Percentiles rank a stretch among this genome's conserved stretches.
Conservation (phyloP, 2,329 filamentous ascomycete species). For the Fusarium torulosum region DNA sequence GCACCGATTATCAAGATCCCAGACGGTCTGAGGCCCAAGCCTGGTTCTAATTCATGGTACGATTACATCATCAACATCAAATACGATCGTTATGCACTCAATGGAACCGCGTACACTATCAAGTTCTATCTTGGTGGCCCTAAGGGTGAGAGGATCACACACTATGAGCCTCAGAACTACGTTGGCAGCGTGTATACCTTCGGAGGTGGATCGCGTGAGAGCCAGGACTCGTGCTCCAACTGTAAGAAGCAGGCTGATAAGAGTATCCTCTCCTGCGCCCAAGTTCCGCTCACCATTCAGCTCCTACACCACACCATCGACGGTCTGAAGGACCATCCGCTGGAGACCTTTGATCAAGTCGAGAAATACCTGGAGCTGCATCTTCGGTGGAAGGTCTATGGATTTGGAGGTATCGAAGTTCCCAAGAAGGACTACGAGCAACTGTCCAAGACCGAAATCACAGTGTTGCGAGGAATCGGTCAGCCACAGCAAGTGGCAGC, state of each 20-base stretch:
- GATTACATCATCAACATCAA: not conserved
- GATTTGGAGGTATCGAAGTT: not conserved
- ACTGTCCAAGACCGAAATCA: not conserved
- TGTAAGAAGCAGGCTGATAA: conserved; percentile 1
- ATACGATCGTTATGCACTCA: not conserved
- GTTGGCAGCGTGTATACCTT: not conserved
- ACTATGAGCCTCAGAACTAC: not conserved
- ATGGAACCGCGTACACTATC: not conserved
- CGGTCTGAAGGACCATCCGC: not conserved
- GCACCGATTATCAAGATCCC: not conserved
- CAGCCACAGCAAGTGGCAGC: not conserved
- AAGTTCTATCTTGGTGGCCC: conserved; percentile 1
- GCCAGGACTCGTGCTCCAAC: not conserved
- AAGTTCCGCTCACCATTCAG: not conserved
- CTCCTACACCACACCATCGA: not conserved
- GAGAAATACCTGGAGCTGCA: not conserved
- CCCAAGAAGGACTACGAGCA: not conserved
- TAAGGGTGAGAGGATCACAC: not conserved
- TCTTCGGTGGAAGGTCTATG: not conserved
- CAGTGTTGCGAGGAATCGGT: not conserved
- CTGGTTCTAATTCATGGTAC: not conserved
- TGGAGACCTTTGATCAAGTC: not conserved
- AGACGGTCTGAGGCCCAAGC: not conserved
- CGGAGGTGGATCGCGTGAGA: not conserved
- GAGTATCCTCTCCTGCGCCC: not conserved